Evolutionary conservation across 768 basidiomycete genomes (phyloP).

Genomic region (Amanita brunnescens): DNA sequence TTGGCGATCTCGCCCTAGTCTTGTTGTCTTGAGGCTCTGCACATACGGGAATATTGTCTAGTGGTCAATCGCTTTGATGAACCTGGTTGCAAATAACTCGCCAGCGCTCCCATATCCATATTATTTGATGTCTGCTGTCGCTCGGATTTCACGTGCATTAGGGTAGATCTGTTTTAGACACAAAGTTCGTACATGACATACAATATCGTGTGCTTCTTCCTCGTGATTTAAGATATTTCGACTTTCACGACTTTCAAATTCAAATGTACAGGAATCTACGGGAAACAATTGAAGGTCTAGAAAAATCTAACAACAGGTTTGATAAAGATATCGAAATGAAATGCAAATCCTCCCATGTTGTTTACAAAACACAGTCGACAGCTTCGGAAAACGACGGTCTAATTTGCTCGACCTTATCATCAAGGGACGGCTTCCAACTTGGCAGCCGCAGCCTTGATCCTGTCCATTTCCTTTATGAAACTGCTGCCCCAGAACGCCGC

Average conservation of each 20-base stretch:
- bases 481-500: slow-evolving; percentile 89
- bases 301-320: neutral
- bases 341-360: neutral
- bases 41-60: too few relatives aligned
- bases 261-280: too few relatives aligned
- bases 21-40: neutral
- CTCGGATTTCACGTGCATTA: too few relatives aligned
- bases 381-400: neutral
- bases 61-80: too few relatives aligned
- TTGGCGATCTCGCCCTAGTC: too few relatives aligned
- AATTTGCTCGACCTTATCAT: neutral
- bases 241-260: too few relatives aligned
- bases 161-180: too few relatives aligned
- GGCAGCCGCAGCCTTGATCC: slow-evolving; percentile 35
- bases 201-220: too few relatives aligned
- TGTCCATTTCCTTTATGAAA: slow-evolving; percentile 79
- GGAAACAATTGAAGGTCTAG: neutral
- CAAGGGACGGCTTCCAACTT: slow-evolving; percentile 18
- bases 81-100: too few relatives aligned
- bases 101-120: too few relatives aligned
- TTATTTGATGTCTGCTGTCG: neutral
- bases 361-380: neutral
- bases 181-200: too few relatives aligned
- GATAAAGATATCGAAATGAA: slow-evolving; percentile 1
- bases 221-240: too few relatives aligned